Percentiles rank a stretch among this genome's conserved stretches.
Conservation (phyloP, 345 rosid species). For the Populus simonii region DNA sequence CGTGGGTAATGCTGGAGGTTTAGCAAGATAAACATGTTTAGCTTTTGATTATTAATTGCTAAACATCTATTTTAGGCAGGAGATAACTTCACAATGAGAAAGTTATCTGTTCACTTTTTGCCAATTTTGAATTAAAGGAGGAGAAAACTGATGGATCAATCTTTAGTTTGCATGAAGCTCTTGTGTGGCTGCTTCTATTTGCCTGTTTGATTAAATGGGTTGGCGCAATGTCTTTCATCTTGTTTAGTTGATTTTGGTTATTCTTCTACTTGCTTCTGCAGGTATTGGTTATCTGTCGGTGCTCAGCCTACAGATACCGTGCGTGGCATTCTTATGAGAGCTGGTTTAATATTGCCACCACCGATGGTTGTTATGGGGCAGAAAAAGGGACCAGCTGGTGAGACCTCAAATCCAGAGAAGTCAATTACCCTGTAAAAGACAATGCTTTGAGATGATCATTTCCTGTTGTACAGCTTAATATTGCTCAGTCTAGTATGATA, state of each 20-base stretch:
- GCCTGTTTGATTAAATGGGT: neutral
- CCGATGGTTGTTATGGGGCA: slow-evolving; percentile 5
- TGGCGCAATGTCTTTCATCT: neutral
- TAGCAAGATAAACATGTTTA: neutral
- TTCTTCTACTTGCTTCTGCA: neutral
- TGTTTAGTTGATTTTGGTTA: neutral
- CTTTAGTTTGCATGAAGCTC: neutral
- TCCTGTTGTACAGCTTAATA: no score
- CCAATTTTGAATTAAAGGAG: neutral
- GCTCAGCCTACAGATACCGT: slow-evolving; percentile 16
- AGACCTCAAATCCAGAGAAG: neutral
- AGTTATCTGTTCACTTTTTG: neutral
- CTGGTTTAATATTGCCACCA: slow-evolving; percentile 12
- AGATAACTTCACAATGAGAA: neutral
- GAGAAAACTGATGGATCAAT: neutral
- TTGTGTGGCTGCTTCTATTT: neutral
- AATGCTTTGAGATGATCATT: no score
- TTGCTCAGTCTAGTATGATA: no score
- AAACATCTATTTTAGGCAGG: neutral
- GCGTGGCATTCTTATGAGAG: slow-evolving; percentile 13
- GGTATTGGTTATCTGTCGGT: slow-evolving; percentile 20
- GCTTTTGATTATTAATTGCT: neutral
- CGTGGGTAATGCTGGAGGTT: neutral
- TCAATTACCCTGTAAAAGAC: neutral
- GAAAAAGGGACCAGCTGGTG: slow-evolving; percentile 3